Base-by-base conservation (phyloP, 2,329 filamentous ascomycete genomes). In the Alternaria hordeiaustralica region DNA sequence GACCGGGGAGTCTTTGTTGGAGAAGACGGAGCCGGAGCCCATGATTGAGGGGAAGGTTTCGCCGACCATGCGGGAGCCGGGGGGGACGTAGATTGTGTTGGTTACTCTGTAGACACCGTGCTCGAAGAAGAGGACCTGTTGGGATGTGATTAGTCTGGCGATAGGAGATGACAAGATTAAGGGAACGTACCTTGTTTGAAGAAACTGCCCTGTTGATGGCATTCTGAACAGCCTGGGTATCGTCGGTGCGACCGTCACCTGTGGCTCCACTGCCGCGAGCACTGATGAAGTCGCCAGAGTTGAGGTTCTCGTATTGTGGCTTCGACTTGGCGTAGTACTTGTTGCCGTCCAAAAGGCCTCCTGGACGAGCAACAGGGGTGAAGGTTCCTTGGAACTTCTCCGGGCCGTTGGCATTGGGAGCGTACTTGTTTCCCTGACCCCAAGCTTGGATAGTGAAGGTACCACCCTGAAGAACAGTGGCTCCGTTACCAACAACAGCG, bases 21-120 rank as follows among this genome's bases (percentile, higher is more conserved):
- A 57, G 67, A 78, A 82, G 8, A 65, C 84, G 73, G 82, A 76
- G 53, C 94, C 93, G 49, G 89, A 87, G 12, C 92, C 92, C 88
- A 97, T 92, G 77, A 97, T 91, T 56, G 94, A 82, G 2, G 94
- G 90, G 90, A 92, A 96, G 69, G 93, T 88, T 81, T 97, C 93
- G 71, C 94, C 94, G 2, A 91, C 92, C 78, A 97, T 92, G 78
- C 88, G 89, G 80, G 94, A 89, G 72, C 93, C 87, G 79, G 90
- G 90, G 13, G 87, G 87, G 4, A 89, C 79, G 67, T 84, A 83
- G 67, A 89, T 80, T 0, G 87, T 88, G n/a, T 84, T 82, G 12
- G 84, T 87, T 61, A 89, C 82, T 25, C 86, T 79, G 76, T 89
- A 89, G 11, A 85, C 83, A 46, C 87, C 87, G 55, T 87, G 85